Conservation (phyloP, 2,329 filamentous ascomycete genomes). For the Proliferodiscus dingleyae region DNA sequence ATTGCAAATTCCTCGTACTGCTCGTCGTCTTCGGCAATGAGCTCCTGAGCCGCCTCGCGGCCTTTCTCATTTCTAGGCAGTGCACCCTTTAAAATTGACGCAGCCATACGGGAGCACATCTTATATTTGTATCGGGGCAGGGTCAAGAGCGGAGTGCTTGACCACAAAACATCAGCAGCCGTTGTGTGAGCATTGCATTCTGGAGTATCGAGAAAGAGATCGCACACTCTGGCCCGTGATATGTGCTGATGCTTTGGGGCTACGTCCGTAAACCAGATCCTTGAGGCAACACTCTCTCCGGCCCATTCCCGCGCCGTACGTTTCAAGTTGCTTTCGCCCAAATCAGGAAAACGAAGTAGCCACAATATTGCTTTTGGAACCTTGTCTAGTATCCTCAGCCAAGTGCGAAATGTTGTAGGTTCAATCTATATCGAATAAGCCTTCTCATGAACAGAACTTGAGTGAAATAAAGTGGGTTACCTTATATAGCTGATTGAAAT, state of each 20-base stretch:
- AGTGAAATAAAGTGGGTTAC: constrained; percentile 43
- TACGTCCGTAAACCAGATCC: constrained; percentile 93
- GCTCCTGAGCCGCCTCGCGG: constrained; percentile 59
- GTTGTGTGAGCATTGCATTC: constrained; percentile 99
- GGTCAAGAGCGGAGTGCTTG: constrained; percentile 86
- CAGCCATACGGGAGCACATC: constrained; percentile 98
- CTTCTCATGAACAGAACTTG: not conserved
- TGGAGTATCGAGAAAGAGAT: constrained; percentile 93
- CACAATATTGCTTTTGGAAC: constrained; percentile 88
- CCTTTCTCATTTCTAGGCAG: constrained; percentile 70
- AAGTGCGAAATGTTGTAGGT: constrained; percentile 90
- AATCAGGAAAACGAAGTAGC: constrained; percentile 93
- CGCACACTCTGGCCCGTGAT: constrained; percentile 81
- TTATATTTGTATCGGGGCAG: constrained; percentile 91
- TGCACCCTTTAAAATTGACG: constrained; percentile 86
- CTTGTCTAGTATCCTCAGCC: constrained; percentile 82
- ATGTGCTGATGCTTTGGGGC: constrained; percentile 95
- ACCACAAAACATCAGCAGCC: constrained; percentile 94
- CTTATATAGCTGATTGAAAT: constrained; percentile 99
- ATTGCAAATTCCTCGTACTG: constrained; percentile 81
- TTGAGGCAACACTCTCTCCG: constrained; percentile 74
- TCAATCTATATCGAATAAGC: constrained; percentile 64
- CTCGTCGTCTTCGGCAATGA: constrained; percentile 73
- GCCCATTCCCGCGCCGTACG: constrained; percentile 81
- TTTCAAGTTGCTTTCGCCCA: constrained; percentile 81